Evolutionary conservation across 805 yeast species (phyloP).

Genomic region (Ogataea zsoltii): DNA sequence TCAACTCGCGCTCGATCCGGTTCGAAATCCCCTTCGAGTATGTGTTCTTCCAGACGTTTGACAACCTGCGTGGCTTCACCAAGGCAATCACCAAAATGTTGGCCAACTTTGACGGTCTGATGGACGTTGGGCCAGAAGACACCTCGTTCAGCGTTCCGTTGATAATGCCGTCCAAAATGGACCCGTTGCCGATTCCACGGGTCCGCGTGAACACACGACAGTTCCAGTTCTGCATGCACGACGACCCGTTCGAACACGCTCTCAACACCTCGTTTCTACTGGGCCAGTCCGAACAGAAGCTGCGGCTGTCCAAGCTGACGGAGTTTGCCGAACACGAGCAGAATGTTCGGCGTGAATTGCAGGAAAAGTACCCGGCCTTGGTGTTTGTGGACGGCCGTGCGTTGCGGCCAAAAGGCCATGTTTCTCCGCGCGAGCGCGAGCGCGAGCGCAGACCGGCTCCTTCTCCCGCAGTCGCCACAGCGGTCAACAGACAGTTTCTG

Average conservation of each 20-base stretch:
- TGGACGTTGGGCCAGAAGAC: constrained; percentile 23
- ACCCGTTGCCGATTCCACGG: constrained; percentile 51
- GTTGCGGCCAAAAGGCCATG: constrained; percentile 10
- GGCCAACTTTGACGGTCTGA: constrained; percentile 26
- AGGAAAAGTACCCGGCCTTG: constrained; percentile 35
- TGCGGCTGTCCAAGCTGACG: constrained; percentile 50
- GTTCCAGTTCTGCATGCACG: constrained; percentile 69
- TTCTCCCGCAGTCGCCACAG: too few relatives aligned
- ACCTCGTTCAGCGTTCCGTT: constrained; percentile 34
- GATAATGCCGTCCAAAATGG: constrained; percentile 35
- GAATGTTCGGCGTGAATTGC: constrained; percentile 21
- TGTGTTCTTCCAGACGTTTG: constrained; percentile 74
- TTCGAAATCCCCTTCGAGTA: constrained; percentile 69
- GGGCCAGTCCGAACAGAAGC: constrained; percentile 65
- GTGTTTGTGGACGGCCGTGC: constrained; percentile 26
- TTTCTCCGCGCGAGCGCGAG: not conserved
- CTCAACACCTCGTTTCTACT: constrained; percentile 63
- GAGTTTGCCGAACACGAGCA: constrained; percentile 26
- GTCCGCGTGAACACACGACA: constrained; percentile 55
- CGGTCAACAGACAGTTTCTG: too few relatives aligned
- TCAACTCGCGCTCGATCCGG: constrained; percentile 28
- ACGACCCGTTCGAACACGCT: constrained; percentile 86
- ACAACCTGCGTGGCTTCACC: constrained; percentile 70
- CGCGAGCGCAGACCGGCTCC: too few relatives aligned
- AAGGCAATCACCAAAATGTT: constrained; percentile 66